Evolutionary conservation across 2,329 filamentous ascomycete species (phyloP).

Genomic region (Xylaria digitata): DNA sequence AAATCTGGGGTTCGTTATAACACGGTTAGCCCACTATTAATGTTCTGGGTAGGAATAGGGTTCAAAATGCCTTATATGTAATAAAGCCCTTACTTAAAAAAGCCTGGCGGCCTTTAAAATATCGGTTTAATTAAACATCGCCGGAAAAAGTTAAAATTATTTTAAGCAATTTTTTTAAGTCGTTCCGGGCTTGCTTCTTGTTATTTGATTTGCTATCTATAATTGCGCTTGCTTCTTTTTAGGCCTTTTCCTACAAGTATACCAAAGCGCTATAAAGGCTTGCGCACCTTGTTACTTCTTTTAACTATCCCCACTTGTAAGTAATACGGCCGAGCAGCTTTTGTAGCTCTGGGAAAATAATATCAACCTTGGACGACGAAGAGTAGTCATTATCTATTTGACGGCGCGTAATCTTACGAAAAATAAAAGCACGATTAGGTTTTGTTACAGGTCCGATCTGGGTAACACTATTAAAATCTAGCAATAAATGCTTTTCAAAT

Average conservation of each 20-base stretch:
- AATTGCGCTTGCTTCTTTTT: constrained; percentile 4
- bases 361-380: constrained; percentile 23
- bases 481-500: constrained; percentile 14
- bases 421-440: constrained; percentile 21
- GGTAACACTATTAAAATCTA: background rate
- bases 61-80: constrained; percentile 23
- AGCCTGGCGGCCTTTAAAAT: constrained; percentile 21
- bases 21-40: constrained; percentile 22
- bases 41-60: constrained; percentile 23
- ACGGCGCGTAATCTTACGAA: constrained; percentile 20
- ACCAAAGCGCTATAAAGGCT: constrained; percentile 20
- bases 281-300: constrained; percentile 4
- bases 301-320: constrained; percentile 24
- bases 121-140: constrained; percentile 20
- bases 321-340: constrained; percentile 25
- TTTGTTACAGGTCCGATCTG: constrained; percentile 2
- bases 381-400: background rate
- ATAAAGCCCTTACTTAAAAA: constrained; percentile 16
- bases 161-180: constrained; percentile 23
- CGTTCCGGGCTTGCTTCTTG: constrained; percentile 17
- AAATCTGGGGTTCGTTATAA: constrained; percentile 21
- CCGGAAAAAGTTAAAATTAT: constrained; percentile 26
- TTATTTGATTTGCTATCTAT: constrained; percentile 7
- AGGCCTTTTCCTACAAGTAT: constrained; percentile 23
- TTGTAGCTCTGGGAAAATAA: constrained; percentile 16